phyloP scores from a whole-genome alignment of 306 rosid genomes.

The Dalbergia cochinchinensis region DNA sequence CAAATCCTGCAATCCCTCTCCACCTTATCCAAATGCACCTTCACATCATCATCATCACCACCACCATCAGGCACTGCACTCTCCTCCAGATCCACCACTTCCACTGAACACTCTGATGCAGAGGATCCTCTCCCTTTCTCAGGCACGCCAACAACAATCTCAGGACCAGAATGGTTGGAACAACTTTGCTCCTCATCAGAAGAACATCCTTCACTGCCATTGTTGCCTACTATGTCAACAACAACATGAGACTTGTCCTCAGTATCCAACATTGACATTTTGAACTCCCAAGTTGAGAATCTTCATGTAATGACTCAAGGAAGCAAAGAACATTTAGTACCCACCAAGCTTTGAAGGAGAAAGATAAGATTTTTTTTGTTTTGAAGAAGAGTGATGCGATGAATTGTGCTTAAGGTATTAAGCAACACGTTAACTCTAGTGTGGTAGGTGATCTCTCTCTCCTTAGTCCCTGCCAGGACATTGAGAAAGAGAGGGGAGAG shows the following conservation, averaged over 20 bases:
- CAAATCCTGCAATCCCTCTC: constrained; percentile 92
- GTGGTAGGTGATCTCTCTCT: constrained; percentile 56
- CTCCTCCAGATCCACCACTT: constrained; percentile 78
- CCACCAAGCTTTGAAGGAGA: constrained; percentile 51
- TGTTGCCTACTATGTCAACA: constrained; percentile 41
- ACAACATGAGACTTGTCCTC: constrained; percentile 57
- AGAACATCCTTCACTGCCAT: constrained; percentile 30
- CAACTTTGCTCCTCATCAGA: constrained; percentile 47
- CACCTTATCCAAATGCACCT: constrained; percentile 66
- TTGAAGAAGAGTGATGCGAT: constrained; percentile 21
- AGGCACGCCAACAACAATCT: constrained; percentile 62
- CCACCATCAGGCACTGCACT: constrained; percentile 51
- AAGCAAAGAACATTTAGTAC: constrained; percentile 56
- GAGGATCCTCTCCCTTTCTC: constrained; percentile 60
- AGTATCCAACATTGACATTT: constrained; percentile 55
- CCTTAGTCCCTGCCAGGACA: constrained; percentile 42
- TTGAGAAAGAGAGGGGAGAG: constrained; percentile 29
- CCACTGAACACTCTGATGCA: constrained; percentile 63
- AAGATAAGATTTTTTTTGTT: constrained; percentile 23
- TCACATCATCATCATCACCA: constrained; percentile 23
- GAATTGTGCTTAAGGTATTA: constrained; percentile 45
- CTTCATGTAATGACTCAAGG: constrained; percentile 69
- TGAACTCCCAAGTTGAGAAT: constrained; percentile 59
- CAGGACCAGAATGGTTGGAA: constrained; percentile 54
- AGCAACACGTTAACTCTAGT: constrained; percentile 45